Evolutionary conservation across 257 asterid species (phyloP), one percentile per base, ranked within the genome.

Genomic region (Ballota nigra): DNA sequence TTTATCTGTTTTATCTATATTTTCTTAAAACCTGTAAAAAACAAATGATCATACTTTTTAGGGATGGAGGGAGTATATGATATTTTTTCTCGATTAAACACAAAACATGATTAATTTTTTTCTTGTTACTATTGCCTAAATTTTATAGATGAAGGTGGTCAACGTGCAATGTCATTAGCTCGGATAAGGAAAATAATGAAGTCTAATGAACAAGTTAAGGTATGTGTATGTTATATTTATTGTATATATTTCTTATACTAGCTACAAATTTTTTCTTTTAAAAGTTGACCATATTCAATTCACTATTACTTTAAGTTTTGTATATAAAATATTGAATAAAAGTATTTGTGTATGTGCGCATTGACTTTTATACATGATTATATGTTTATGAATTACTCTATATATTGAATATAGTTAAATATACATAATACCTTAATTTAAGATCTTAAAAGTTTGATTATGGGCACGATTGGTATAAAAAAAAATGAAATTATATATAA

Each of bases 141-240:
- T 43, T 5, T 47, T 47, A 38, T 69, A 83, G 90, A 77, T 29
- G 47, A 29, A 2, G 75, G 78, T 51, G 67, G 56, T 24, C 61
- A 60, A 12, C 72, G 70, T n/a, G 16, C 16, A 22, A 72, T 83
- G 6, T 88, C 86, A 52, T 36, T 81, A 29, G 75, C 85, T 67
- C 81, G 90, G 33, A 58, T 83, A 56, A 85, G 63, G 77, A 78
- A 71, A 68, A 73, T 69, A 18, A 81, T 77, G 61, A 83, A 86
- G 71, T 74, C 85, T 12, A 77, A 77, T 16, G 70, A 66, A 63
- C 67, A 72, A 20, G 83, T 83, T 8, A 73, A 78, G 85, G 90
- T 47, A 51, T 38, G 45, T 63, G 22, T 3, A n/a, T 34, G 1
- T 8, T 62, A 6, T 2, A 13, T 2, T 60, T 13, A 7, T 29